Base-by-base conservation (phyloP, 306 rosid species). In the Corylus avellana region DNA sequence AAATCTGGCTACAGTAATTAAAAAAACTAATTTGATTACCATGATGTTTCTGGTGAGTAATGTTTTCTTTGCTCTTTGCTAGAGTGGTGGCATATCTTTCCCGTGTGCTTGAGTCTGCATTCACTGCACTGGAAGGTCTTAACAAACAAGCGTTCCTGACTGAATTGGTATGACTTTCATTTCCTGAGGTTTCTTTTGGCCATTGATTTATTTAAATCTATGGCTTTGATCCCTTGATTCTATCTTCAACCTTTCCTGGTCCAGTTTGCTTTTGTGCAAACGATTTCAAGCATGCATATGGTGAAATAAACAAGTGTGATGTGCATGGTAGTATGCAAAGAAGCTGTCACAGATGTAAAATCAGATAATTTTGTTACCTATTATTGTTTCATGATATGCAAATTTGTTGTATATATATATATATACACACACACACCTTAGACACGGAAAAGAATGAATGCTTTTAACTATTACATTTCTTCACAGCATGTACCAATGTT, bases 31-130 rank as follows among this genome's bases (percentile, higher is more conserved):
- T 42, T 67, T 63, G 78, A 37, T 83, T 12, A 83, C 68, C 29
- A 29, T 70, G 68, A 83, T 88, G 72, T 58, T 78, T 80, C 12
- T 74, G 80, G 39, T 61, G 79, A 74, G 56, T 73, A 48, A 80
- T 75, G 67, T 62, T 46, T 72, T 80, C 57, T 79, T 39, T 77
- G 81, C 76, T 70, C 22, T 78, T 82, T 76, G 78, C 83, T 80
- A 96, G 99, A 84, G 99, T 96, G 84, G 98, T 96, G 77, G 97
- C 94, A 12, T 96, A 96, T 88, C 98, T 96, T 77, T 96, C 99
- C 68, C 99, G 98, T 47, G 98, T 96, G 79, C 88, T 93, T 74
- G 99, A 96, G 84, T 93, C 98, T 77, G 97, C 97, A 37, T 96
- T 93, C 86, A 88, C 98, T 44, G 97, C 99, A 27, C 89, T 96